Evolutionary conservation across 352 stramenopile species (phyloP), one percentile per base, ranked within the genome.

Genomic region (Blastocystis sp.): DNA sequence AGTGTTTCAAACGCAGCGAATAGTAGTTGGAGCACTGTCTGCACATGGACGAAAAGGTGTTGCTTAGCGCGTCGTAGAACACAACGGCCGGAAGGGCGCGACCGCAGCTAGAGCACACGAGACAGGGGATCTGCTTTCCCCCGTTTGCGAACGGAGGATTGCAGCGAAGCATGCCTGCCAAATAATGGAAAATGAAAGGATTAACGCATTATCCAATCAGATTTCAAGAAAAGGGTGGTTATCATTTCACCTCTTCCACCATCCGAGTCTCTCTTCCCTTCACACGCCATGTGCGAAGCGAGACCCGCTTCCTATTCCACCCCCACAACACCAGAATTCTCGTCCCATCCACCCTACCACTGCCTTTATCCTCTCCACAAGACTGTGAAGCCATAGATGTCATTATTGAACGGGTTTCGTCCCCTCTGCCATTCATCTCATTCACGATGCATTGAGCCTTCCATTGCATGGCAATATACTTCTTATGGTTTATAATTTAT

Each of bases 191-290:
- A 60, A 21, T 52, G 45, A 52, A 45, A 28, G 9, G 23, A 56
- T 21, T 52, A 2, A 52, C 3, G 41, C 28, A 45, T 76, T 48
- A 40, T 23, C 66, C 66, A 76, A 76, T 76, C 66, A 76, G 38
- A 76, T 23, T 65, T 19, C 5, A 19, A 7, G 19, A 23, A 65
- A 23, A 9, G 17, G 5, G 21, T 65, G 17, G 59, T 34, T 23
- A n/a, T 65, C 59, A 65, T 65, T 65, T 65, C 59, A 28, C 23
- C 59, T 19, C 52, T 61, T 10, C 52, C 19, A 61, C 9, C 52
- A 61, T 61, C 40, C 61, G 40, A 5, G 10, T 14, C 34, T 3
- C 23, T 43, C 21, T 43, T 34, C 28, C 28, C 28, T 34, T 34
- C 28, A 34, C 28, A 34, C 28, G 28, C 28, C 28, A 34, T 34